phyloP scores from a whole-genome alignment of 257 asterid species.

The Solanum piurae region DNA sequence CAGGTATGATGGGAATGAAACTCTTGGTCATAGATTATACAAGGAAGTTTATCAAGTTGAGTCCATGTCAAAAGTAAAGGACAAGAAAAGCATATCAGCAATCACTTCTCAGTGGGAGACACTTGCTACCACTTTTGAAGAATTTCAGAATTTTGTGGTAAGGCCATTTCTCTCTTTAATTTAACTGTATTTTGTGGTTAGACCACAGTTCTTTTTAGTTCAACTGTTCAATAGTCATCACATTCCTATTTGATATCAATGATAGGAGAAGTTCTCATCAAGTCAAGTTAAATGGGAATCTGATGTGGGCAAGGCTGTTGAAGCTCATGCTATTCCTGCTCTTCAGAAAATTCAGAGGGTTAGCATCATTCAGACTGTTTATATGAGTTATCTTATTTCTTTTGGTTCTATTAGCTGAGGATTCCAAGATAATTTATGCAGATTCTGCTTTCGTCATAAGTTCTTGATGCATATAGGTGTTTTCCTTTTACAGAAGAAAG shows the following conservation, averaged over 20 bases:
- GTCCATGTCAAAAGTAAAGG: conserved; percentile 16
- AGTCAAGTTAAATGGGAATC: conserved; percentile 53
- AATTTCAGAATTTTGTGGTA: conserved; percentile 64
- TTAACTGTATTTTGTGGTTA: conserved; percentile 37
- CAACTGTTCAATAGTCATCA: conserved; percentile 4
- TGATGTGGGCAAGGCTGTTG: conserved; percentile 41
- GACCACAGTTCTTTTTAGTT: conserved; percentile 5
- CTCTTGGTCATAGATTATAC: conserved; percentile 70
- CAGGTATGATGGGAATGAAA: conserved; percentile 75
- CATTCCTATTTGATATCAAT: conserved; percentile 11
- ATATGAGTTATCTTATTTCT: neutral
- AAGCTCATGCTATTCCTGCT: conserved; percentile 47
- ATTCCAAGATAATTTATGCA: neutral
- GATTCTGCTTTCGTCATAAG: neutral
- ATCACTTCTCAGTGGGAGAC: conserved; percentile 66
- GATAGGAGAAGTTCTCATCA: conserved; percentile 46
- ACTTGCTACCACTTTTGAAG: conserved; percentile 74
- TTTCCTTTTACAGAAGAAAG: conserved; percentile 56
- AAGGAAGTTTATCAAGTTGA: conserved; percentile 44
- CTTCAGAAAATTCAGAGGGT: conserved; percentile 73
- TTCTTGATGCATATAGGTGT: neutral
- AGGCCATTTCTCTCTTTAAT: conserved; percentile 4
- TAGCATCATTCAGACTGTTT: conserved; percentile 7
- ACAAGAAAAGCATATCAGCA: conserved; percentile 16
- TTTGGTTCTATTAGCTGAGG: neutral